A percentile compares a stretch with the other conserved stretches of the same genome.
Conservation (phyloP, 2,329 filamentous ascomycete species). For the Trichoderma simmonsii region DNA sequence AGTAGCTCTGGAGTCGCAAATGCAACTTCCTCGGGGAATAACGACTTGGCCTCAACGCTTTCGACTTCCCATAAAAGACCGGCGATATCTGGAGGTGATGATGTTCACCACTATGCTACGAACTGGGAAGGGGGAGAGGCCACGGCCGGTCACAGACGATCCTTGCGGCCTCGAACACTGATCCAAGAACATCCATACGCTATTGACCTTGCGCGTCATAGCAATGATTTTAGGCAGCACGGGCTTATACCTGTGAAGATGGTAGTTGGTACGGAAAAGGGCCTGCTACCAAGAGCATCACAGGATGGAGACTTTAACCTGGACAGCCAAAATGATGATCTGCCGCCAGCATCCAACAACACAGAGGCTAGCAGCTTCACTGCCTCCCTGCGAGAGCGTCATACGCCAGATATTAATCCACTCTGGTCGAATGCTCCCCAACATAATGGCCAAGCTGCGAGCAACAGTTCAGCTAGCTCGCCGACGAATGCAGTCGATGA, state of each 20-base stretch:
- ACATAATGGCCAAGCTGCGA: constrained; percentile 28
- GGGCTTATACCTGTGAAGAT: constrained; percentile 53
- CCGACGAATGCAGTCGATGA: constrained; percentile 37
- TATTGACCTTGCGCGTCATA: constrained; percentile 55
- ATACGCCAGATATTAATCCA: constrained; percentile 26
- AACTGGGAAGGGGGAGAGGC: constrained; percentile 27
- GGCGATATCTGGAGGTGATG: neutral
- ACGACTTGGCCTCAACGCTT: neutral
- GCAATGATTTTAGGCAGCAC: constrained; percentile 50
- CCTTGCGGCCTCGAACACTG: constrained; percentile 56
- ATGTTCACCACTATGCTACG: constrained; percentile 20
- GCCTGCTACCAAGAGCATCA: constrained; percentile 41
- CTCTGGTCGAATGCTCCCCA: constrained; percentile 28
- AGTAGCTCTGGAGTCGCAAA: no score
- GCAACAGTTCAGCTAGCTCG: constrained; percentile 36
- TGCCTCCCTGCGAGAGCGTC: constrained; percentile 22
- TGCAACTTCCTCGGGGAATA: neutral
- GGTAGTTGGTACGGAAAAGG: constrained; percentile 29
- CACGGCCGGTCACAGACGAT: constrained; percentile 42
- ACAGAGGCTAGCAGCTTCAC: constrained; percentile 26
- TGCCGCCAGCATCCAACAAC: constrained; percentile 35
- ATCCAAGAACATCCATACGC: constrained; percentile 60
- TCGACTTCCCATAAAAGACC: neutral
- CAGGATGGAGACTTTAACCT: constrained; percentile 53
- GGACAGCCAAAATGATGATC: constrained; percentile 44